A percentile compares a stretch with the other conserved stretches of the same genome.
Conservation (phyloP, 345 rosid genomes). For the Camelina sativa region DNA sequence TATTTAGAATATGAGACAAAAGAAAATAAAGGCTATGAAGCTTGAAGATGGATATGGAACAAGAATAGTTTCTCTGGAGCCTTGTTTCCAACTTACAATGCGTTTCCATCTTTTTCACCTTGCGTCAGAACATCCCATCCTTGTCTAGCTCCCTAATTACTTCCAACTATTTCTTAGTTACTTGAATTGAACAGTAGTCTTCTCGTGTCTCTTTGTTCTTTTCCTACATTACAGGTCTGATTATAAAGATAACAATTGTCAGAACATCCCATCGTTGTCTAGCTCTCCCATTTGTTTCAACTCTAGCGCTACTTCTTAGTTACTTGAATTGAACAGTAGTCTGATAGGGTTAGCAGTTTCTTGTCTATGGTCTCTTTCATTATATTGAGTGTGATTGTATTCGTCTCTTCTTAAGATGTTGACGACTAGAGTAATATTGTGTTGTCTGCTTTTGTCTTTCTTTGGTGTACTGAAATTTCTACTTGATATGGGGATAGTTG, state of each 20-base stretch:
- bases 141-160: too few relatives aligned
- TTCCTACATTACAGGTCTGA: background rate
- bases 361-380: background rate
- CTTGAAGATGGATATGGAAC: background rate
- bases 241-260: background rate
- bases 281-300: background rate
- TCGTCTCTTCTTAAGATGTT: background rate
- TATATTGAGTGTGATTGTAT: conserved; percentile 13
- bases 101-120: conserved; percentile 20
- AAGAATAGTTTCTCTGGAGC: background rate
- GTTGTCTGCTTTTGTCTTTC: conserved; percentile 6
- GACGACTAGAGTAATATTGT: conserved; percentile 4
- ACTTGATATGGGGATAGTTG: background rate
- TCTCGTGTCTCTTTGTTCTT: conserved; percentile 1
- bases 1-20: background rate
- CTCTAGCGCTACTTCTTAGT: background rate
- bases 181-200: background rate
- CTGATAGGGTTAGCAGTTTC: background rate
- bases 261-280: background rate
- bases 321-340: background rate
- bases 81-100: background rate
- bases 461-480: background rate
- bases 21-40: background rate
- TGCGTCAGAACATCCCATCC: background rate
- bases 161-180: too few relatives aligned